Percentiles rank a stretch among this genome's conserved stretches.
Conservation (phyloP, 352 stramenopile species). For the Phytophthora meadii region DNA sequence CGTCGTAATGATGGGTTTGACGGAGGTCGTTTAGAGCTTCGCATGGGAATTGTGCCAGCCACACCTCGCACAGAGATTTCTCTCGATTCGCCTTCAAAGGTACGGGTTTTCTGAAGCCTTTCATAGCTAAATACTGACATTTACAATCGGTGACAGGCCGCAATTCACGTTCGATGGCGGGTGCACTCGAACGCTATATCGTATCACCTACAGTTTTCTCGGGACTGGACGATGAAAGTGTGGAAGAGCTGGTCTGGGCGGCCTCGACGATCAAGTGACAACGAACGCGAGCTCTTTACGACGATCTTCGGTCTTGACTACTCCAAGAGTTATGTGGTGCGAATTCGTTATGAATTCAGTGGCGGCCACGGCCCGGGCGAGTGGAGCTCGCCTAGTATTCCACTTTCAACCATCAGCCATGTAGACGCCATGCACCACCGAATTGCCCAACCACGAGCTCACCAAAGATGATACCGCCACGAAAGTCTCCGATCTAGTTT, state of each 20-base stretch:
- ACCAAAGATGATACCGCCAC: slow-evolving; percentile 14
- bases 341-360: slow-evolving; percentile 74
- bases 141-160: slow-evolving; percentile 43
- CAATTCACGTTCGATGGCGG: slow-evolving; percentile 66
- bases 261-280: slow-evolving; percentile 50
- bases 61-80: slow-evolving; percentile 53
- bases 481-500: slow-evolving; percentile 1
- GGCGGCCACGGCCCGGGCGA: slow-evolving; percentile 50
- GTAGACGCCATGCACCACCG: slow-evolving; percentile 34
- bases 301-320: slow-evolving; percentile 76
- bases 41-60: slow-evolving; percentile 52
- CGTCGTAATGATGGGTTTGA: slow-evolving; percentile 65
- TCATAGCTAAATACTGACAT: background rate
- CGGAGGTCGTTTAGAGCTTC: slow-evolving; percentile 45
- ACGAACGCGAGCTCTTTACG: slow-evolving; percentile 64
- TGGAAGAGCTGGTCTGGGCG: slow-evolving; percentile 81
- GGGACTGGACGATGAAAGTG: slow-evolving; percentile 78
- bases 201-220: slow-evolving; percentile 76
- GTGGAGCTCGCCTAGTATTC: slow-evolving; percentile 63
- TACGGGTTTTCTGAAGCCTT: slow-evolving; percentile 11
- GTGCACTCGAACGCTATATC: slow-evolving; percentile 58
- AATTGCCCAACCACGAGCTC: slow-evolving; percentile 28
- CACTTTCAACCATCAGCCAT: slow-evolving; percentile 55
- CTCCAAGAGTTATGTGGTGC: slow-evolving; percentile 78
- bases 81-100: slow-evolving; percentile 70